Base-by-base conservation (phyloP, 345 rosid species). In the Salix brachista region DNA sequence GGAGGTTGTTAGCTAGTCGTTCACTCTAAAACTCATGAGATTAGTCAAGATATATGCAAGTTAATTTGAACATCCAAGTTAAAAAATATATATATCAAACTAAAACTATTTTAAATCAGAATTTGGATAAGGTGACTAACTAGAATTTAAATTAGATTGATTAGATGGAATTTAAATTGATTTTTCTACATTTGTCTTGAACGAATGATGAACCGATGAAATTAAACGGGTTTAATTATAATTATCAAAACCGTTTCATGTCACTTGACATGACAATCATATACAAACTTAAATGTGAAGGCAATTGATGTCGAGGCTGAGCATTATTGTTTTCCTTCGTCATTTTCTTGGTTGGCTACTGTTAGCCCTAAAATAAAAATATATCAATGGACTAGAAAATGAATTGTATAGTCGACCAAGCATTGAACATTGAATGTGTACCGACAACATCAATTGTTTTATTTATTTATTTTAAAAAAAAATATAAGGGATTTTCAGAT, bases 181-280 rank as follows among this genome's bases (percentile, higher is more conserved):
- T 4, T 36, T 36, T 36, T 36, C 37, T 36, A 36, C 37, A 36
- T 36, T 36, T 36, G 37, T 36, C 37, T 36, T 5, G 37, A 5
- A 5, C 37, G 1, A 36, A 36, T 0, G 7, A 36, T 36, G 37
- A 1, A 36, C 6, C 7, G 1, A 36, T 5, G 37, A 36, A 36
- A 36, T 36, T 36, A 36, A 36, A 36, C 37, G 7, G 5, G 7
- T 36, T 5, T 5, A 5, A 36, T 62, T 2, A 25, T 13, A 4
- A 23, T 4, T 30, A 3, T 62, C 19, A 7, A 1, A 18, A 64
- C 19, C 36, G 8, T 25, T 64, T 54, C 60, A n/a, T 1, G 60
- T 21, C n/a, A 65, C n/a, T 75, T 75, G 71, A 30, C 30, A 32
- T 19, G 77, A 74, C 48, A 75, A 66, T 75, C 77, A 48, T 66